Conservation (phyloP, 2,329 filamentous ascomycete species). For the Didymella arachidicola region DNA sequence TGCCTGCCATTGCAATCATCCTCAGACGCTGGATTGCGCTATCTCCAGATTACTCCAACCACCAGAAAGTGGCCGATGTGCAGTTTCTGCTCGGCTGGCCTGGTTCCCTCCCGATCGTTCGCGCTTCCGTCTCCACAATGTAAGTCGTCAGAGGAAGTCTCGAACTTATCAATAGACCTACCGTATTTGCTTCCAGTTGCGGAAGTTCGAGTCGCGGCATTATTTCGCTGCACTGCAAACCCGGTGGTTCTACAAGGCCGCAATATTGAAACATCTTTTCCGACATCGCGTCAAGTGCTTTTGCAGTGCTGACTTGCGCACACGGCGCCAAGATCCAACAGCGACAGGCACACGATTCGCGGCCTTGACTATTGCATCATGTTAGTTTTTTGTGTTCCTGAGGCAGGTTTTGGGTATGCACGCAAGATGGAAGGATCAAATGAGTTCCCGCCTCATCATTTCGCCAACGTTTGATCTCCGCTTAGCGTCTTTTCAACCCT, state of each 20-base stretch:
- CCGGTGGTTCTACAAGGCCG: conserved; percentile 14
- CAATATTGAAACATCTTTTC: conserved; percentile 13
- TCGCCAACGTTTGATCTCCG: conserved; percentile 46
- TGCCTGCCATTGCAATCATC: conserved; percentile 19
- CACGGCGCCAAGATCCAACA: neutral
- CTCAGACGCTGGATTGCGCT: conserved; percentile 7
- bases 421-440: conserved; percentile 17
- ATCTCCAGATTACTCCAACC: conserved; percentile 5
- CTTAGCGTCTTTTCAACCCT: conserved; percentile 30
- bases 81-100: conserved; percentile 3
- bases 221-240: conserved; percentile 13
- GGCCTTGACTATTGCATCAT: conserved; percentile 5
- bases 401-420: conserved; percentile 11
- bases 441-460: conserved; percentile 36
- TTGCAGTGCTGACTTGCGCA: neutral
- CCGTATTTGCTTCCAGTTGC: neutral
- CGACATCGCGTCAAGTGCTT: neutral
- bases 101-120: conserved; percentile 12
- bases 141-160: conserved; percentile 1
- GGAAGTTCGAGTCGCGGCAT: conserved; percentile 13
- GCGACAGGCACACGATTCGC: neutral
- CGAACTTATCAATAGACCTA: conserved; percentile 10
- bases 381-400: conserved; percentile 5
- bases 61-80: neutral
- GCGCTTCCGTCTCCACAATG: neutral